Base-by-base conservation (phyloP, 139 green algal genomes). In the Volvox africanus region DNA sequence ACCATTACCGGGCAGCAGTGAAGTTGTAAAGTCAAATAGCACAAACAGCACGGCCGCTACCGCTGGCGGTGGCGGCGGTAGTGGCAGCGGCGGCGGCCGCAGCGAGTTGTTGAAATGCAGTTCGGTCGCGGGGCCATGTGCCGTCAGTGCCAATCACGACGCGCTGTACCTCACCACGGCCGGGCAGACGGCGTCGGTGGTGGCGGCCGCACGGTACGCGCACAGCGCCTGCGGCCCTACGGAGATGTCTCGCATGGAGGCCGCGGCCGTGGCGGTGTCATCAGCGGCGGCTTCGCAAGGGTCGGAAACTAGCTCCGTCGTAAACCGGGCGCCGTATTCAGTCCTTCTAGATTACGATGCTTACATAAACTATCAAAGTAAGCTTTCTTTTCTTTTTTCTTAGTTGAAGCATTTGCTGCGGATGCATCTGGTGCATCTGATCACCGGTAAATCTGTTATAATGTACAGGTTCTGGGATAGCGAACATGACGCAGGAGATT, bases 321-420 rank as follows among this genome's bases (percentile, higher is more conserved):
- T 82, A 11, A 90, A 90, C 73, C 73, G 86, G 0, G 86, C 86
- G 20, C 86, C 86, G 30, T 90, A 90, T 30, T 82, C 69, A 3
- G 69, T 12, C n/a, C 13, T 79, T 16, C 76, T 61, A 0, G 33
- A 44, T n/a, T 50, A 71, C 22, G 21, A 44, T 13, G 16, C 37
- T 5, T 50, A 37, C 37, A 61, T 81, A 11, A 44, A 68, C 28
- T 82, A 89, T 44, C 26, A 81, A 0, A 3, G 68, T 89, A 30
- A 69, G 68, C 21, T 73, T 75, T 26, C 67, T 32, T 75, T 32
- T 12, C 9, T 55, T 55, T 32, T 75, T 32, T 12, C 9, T 55
- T 55, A 55, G 44, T 9, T 55, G 44, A 55, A 55, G 44, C 44
- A 55, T n/a, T n/a, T n/a, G 9, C 44, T 55, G 44, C 44, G 44